A percentile compares a stretch with the other conserved stretches of the same genome.
Evolutionary conservation across 2,329 filamentous ascomycete genomes (phyloP).

Genomic region (Incumbomyces delicatus): DNA sequence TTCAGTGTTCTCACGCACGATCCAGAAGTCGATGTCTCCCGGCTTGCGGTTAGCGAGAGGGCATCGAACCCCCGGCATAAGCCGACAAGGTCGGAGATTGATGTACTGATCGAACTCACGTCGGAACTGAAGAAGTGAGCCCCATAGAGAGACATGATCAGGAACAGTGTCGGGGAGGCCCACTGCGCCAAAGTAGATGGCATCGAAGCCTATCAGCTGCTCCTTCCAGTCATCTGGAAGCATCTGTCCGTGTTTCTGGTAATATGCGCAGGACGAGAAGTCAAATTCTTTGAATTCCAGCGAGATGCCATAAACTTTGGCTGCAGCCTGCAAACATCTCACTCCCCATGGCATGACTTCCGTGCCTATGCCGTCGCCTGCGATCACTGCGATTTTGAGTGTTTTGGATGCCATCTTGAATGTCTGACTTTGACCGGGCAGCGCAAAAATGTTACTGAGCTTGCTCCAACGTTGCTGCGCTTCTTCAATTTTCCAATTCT

Average conservation of each 20-base stretch:
- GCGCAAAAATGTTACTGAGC: no score
- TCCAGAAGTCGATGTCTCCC: slow-evolving; percentile 41
- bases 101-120: slow-evolving; percentile 48
- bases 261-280: slow-evolving; percentile 38
- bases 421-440: no score
- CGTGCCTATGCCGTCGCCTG: slow-evolving; percentile 54
- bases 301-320: slow-evolving; percentile 13
- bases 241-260: slow-evolving; percentile 43
- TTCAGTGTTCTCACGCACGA: slow-evolving; percentile 99
- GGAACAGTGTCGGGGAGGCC: slow-evolving; percentile 41
- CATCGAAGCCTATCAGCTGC: slow-evolving; percentile 43
- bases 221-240: slow-evolving; percentile 43
- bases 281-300: slow-evolving; percentile 45
- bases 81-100: slow-evolving; percentile 45
- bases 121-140: slow-evolving; percentile 46
- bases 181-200: slow-evolving; percentile 51
- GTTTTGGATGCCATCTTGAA: slow-evolving; percentile 1
- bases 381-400: slow-evolving; percentile 45
- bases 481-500: no score
- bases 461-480: no score
- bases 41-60: slow-evolving; percentile 38
- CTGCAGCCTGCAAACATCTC: slow-evolving; percentile 23
- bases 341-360: slow-evolving; percentile 48
- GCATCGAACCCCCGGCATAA: slow-evolving; percentile 43
- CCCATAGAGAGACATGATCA: slow-evolving; percentile 49